Conservation (phyloP, 208 protist species). For the Trypanosoma cruzi region DNA sequence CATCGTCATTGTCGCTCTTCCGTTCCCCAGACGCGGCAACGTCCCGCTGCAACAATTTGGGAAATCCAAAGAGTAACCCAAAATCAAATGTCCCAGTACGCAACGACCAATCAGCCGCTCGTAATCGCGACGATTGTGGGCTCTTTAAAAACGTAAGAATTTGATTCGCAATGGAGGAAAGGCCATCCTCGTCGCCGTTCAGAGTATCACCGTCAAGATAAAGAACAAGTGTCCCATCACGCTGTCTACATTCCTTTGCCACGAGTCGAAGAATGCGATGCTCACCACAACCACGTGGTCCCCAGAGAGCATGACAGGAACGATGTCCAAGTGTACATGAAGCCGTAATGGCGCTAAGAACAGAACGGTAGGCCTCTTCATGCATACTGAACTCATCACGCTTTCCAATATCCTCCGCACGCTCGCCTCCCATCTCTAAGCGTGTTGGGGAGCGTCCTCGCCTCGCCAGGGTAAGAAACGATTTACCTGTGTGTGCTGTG, state of each 20-base stretch:
- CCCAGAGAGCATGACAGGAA: constrained; percentile 80
- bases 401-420: constrained; percentile 1
- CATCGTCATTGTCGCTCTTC: constrained; percentile 2
- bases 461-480: constrained; percentile 33
- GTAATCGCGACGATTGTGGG: constrained; percentile 49
- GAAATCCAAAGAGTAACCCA: constrained; percentile 76
- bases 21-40: neutral
- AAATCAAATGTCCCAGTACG: constrained; percentile 74
- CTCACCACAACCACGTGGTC: constrained; percentile 69
- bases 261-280: constrained; percentile 73
- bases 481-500: constrained; percentile 20
- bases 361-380: constrained; percentile 55
- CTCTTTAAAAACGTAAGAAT: constrained; percentile 62
- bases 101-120: constrained; percentile 52
- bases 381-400: constrained; percentile 36
- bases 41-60: constrained; percentile 29
- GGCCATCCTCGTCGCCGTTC: constrained; percentile 61
- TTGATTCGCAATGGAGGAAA: constrained; percentile 68
- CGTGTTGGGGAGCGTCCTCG: constrained; percentile 33
- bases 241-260: constrained; percentile 52
- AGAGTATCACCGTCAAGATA: constrained; percentile 69
- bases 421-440: neutral
- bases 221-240: constrained; percentile 56
- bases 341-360: constrained; percentile 71
- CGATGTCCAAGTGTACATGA: constrained; percentile 74